Evolutionary conservation across 2,329 filamentous ascomycete genomes (phyloP), one percentile per base, ranked within the genome.

Genomic region (Penicillium vulpinum): DNA sequence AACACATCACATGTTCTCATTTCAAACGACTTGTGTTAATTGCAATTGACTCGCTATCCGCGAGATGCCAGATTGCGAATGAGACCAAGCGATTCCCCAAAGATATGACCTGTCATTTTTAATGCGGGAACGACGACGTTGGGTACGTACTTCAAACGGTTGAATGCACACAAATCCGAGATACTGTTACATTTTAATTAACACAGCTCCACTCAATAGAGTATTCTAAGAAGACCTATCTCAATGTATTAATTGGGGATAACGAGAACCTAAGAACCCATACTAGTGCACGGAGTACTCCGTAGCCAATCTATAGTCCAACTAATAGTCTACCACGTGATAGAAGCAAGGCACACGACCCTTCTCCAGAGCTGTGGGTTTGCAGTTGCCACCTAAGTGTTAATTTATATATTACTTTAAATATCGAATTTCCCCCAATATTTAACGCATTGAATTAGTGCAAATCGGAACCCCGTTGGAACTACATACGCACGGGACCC

Each of bases 401-500:
- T n/a, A n/a, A n/a, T n/a, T n/a, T 11, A 43, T 28, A 43, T n/a
- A 43, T 28, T 43, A 15, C 13, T 3, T 9, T 21, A 33, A 33
- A 31, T 33, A 31, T 46, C 28, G 29, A 46, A 33, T 22, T 24
- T 11, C 18, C 24, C 16, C 10, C 28, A 16, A 22, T 43, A 33
- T 31, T 29, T 6, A 15, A 43, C 6, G 7, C 10, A 26, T 35
- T 28, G 13, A 44, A 24, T 3, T 38, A 15, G 40, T 35, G 15
- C 29, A 44, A 24, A 44, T 51, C 38, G 49, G n/a, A 24, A 24
- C 16, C 10, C 29, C 45, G 45, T 50, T 54, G 45, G 15, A 52
- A 35, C 49, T 51, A 33, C n/a, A n/a, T n/a, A n/a, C 36, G 52
- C 52, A 54, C 52, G 45, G 52, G 52, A 41, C 46, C 52, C 52